A percentile compares a stretch with the other conserved stretches of the same genome.
These are phyloP conservation scores for Omphalea diandra DNA, from an alignment of 441 rosid species.

Conservation along the genomic window DNA sequence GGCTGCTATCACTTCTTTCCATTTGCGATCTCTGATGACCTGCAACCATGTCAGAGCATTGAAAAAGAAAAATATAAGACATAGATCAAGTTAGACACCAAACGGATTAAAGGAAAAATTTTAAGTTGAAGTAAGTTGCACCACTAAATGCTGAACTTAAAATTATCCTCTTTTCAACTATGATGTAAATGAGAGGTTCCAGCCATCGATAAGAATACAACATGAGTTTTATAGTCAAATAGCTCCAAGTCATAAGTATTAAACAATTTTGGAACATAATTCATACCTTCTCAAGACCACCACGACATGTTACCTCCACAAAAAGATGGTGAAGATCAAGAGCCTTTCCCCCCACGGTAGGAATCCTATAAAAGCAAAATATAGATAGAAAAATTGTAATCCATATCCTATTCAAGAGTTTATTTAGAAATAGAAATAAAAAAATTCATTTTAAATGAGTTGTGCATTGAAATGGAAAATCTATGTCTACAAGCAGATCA, in stretches of 20 bases:
- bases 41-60: slow-evolving; percentile 28
- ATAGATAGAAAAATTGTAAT: slow-evolving; percentile 17
- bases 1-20: slow-evolving; percentile 81
- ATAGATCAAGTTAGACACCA: background rate
- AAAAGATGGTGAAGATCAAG: slow-evolving; percentile 83
- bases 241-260: background rate
- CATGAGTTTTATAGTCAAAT: background rate
- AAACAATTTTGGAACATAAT: too few species aligned
- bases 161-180: background rate
- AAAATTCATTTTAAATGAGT: background rate
- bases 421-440: too few species aligned
- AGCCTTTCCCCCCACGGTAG: slow-evolving; percentile 77
- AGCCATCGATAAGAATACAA: background rate
- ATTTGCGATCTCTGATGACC: slow-evolving; percentile 74
- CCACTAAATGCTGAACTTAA: background rate
- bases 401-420: background rate
- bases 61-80: background rate
- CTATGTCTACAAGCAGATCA: slow-evolving; percentile 4
- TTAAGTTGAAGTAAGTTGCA: background rate
- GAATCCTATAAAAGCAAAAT: slow-evolving; percentile 49
- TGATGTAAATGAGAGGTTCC: background rate
- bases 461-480: background rate
- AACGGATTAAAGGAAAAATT: background rate
- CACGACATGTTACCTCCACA: slow-evolving; percentile 82
- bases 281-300: slow-evolving; percentile 81